phyloP scores from a whole-genome alignment of 768 basidiomycete genomes.

The Termitomyces sp. region DNA sequence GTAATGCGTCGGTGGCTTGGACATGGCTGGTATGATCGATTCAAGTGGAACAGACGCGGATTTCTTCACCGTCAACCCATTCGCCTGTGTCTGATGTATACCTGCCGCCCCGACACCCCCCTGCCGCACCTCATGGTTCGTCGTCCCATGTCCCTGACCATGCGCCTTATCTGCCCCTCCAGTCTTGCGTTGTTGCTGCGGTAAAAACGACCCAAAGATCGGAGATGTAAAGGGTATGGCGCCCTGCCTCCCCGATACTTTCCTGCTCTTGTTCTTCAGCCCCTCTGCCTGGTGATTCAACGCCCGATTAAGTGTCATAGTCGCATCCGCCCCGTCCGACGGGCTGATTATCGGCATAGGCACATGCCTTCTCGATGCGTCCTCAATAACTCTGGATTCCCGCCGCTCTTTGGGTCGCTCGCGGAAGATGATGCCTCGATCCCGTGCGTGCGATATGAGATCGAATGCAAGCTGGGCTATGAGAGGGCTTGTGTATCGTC shows the following conservation, averaged over 20 bases:
- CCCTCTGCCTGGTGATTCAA: constrained; percentile 29
- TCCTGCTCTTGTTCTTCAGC: constrained; percentile 26
- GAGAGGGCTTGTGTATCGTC: constrained; percentile 54
- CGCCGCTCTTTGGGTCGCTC: constrained; percentile 45
- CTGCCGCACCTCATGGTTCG: constrained; percentile 21
- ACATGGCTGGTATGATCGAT: constrained; percentile 73
- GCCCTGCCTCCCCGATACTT: constrained; percentile 28
- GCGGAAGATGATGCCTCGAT: constrained; percentile 46
- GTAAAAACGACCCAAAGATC: constrained; percentile 53
- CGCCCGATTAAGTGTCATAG: constrained; percentile 40
- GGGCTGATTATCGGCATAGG: constrained; percentile 40
- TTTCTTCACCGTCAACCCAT: constrained; percentile 18
- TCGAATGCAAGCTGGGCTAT: constrained; percentile 60
- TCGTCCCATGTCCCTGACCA: constrained; percentile 1
- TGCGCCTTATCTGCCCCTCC: constrained; percentile 14
- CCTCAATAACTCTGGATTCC: constrained; percentile 22
- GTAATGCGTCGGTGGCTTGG: constrained; percentile 83
- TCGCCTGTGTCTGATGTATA: constrained; percentile 1
- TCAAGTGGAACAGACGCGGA: constrained; percentile 61
- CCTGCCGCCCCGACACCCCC: constrained; percentile 12
- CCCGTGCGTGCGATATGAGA: constrained; percentile 63
- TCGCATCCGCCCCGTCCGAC: constrained; percentile 34
- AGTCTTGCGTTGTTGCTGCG: constrained; percentile 42
- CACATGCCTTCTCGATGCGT: constrained; percentile 23
- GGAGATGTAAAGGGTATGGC: constrained; percentile 43